phyloP scores from a whole-genome alignment of 1,139 yeast genomes.

The Meyerozyma smithsonii region DNA sequence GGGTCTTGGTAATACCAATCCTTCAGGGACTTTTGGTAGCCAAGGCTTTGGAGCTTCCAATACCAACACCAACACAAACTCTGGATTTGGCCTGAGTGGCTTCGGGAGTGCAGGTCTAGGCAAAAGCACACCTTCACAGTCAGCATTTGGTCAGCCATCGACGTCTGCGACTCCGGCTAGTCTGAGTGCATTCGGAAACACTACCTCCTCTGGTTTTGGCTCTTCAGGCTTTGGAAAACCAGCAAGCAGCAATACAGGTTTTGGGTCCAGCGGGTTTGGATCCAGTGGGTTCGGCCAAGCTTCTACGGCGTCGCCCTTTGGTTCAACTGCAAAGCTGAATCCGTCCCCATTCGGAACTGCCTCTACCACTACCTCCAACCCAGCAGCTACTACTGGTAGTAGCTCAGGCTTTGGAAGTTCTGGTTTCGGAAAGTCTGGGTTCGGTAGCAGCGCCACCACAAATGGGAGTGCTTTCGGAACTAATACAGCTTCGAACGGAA shows the following conservation, averaged over 20 bases:
- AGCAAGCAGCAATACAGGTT: neutral
- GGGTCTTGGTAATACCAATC: neutral
- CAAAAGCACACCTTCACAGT: neutral
- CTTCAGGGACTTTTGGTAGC: slow-evolving; percentile 3
- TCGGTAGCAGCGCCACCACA: slow-evolving; percentile 5
- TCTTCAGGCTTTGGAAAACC: slow-evolving; percentile 6
- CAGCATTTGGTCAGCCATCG: neutral
- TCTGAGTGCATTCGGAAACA: neutral
- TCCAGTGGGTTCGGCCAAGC: slow-evolving; percentile 2
- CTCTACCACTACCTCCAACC: neutral
- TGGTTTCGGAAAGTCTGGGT: slow-evolving; percentile 9
- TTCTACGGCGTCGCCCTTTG: neutral
- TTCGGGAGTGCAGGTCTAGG: slow-evolving; percentile 7
- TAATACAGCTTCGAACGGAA: neutral
- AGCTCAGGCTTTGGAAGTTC: slow-evolving; percentile 14
- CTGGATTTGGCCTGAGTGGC: slow-evolving; percentile 1
- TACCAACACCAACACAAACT: neutral
- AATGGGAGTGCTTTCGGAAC: slow-evolving; percentile 7
- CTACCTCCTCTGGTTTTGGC: slow-evolving; percentile 5
- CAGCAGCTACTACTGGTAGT: slow-evolving; percentile 8
- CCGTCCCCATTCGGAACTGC: neutral
- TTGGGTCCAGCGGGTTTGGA: slow-evolving; percentile 6
- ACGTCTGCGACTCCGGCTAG: neutral
- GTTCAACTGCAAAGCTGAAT: neutral
- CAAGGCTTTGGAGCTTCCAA: slow-evolving; percentile 6